These are phyloP conservation scores for Protomyces arabidopsidicola DNA, from an alignment of 1,139 yeast species.

Conservation along the genomic window DNA sequence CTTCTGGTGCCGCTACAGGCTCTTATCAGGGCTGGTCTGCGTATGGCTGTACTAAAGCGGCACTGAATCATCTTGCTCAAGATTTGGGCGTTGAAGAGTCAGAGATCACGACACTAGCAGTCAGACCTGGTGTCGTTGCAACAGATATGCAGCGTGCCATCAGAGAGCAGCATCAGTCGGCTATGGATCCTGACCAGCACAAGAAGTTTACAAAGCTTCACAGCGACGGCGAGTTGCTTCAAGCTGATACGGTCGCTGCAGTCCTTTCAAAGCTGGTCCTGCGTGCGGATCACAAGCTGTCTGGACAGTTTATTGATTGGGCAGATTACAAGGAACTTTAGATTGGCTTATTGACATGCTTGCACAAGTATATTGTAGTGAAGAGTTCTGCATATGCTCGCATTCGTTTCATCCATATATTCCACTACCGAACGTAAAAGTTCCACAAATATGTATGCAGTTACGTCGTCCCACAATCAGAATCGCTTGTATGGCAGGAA, in stretches of 20 bases:
- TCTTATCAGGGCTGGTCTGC: constrained; percentile 69
- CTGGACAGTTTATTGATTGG: constrained; percentile 24
- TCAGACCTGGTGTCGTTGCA: constrained; percentile 93
- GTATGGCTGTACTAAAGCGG: constrained; percentile 86
- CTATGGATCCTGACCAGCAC: constrained; percentile 16
- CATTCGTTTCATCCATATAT: too few species aligned
- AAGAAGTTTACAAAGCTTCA: constrained; percentile 11
- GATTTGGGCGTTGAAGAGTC: constrained; percentile 66
- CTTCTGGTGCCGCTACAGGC: constrained; percentile 73
- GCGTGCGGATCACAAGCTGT: constrained; percentile 13
- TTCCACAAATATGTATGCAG: too few species aligned
- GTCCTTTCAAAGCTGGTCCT: constrained; percentile 12
- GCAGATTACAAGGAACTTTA: constrained; percentile 5
- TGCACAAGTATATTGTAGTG: too few species aligned
- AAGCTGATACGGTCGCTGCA: constrained; percentile 16
- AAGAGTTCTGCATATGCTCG: too few species aligned
- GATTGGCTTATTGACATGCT: neutral
- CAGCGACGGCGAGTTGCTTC: constrained; percentile 8
- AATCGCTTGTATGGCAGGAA: constrained; percentile 30
- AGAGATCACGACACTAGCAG: constrained; percentile 55
- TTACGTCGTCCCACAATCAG: too few species aligned
- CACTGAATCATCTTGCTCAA: constrained; percentile 66
- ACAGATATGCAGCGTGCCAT: constrained; percentile 80
- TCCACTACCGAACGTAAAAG: too few species aligned
- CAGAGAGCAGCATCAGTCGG: constrained; percentile 45